Evolutionary conservation across 805 yeast species (phyloP), one percentile per base, ranked within the genome.

Genomic region (Yamadazyma endophytica): DNA sequence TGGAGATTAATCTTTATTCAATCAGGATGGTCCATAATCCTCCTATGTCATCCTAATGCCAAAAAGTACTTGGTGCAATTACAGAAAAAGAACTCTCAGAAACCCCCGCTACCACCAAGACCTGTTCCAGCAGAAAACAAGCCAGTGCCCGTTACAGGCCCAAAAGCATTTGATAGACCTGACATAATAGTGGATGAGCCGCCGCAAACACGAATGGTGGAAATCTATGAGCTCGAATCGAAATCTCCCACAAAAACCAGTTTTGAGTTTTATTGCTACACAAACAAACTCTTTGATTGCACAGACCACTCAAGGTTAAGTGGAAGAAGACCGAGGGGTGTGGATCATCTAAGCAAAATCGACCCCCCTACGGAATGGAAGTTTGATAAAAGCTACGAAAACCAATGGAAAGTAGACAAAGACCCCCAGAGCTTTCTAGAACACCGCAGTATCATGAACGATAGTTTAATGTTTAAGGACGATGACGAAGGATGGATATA

Each of bases 351-450:
- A 13, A 58, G 64, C 2, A 75, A 77, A 14, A 74, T 88, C 1
- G 43, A 49, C 17, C 79, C 94, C 1, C 96, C 96, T 1, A 40
- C 49, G 8, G 79, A 77, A 9, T 88, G 96, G 96, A 64, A 67
- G 36, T 88, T 77, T 51, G 79, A 75, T 36, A 57, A 55, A 42
- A 65, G 60, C 5, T 55, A 58, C 17, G 73, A 70, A 17, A 68
- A 71, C 26, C 61, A 63, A 8, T 88, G 96, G 96, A 56, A 55
- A 29, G 60, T 79, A 9, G 96, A 87, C 46, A 44, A 47, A 11
- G 53, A 73, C 24, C 77, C 81, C 1, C 41, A 36, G 1, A 46
- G 44, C 2, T 84, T 90, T 80, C 61, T 77, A 5, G 28, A 41
- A 1, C 73, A 68, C 16, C 61, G 80, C 20, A 65, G 66, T 1